These are phyloP conservation scores for Talaromyces adpressus DNA, from an alignment of 495 filamentous ascomycete species.

Conservation along the genomic window DNA sequence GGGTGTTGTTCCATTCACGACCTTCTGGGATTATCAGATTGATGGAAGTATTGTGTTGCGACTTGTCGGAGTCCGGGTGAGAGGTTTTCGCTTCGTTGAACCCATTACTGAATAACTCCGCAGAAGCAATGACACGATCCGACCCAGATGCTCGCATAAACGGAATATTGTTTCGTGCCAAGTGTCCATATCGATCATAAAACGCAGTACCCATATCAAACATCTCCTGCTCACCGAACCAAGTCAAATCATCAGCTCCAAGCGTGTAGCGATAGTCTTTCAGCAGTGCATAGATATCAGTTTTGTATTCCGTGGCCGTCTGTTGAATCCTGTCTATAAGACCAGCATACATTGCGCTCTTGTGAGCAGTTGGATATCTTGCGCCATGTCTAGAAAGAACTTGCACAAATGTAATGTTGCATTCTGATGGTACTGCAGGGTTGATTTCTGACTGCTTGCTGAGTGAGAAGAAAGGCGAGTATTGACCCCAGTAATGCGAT, in stretches of 20 bases:
- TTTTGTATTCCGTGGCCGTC: conserved; percentile 45
- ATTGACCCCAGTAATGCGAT: conserved; percentile 77
- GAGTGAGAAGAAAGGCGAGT: conserved; percentile 74
- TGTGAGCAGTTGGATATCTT: conserved; percentile 62
- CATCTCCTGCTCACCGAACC: conserved; percentile 67
- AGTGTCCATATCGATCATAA: conserved; percentile 58
- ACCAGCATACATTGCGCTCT: conserved; percentile 47
- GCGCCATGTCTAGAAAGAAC: conserved; percentile 80
- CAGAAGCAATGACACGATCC: conserved; percentile 66
- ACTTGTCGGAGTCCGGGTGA: conserved; percentile 27
- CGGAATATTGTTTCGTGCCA: conserved; percentile 47
- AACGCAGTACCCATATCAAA: conserved; percentile 66
- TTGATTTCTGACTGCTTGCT: conserved; percentile 48
- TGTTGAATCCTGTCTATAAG: conserved; percentile 55
- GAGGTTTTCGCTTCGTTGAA: conserved; percentile 51
- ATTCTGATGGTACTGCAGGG: conserved; percentile 48
- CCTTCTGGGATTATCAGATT: conserved; percentile 61
- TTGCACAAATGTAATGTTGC: conserved; percentile 70
- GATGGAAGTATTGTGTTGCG: conserved; percentile 40
- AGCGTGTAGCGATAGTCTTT: conserved; percentile 62
- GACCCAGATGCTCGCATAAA: conserved; percentile 69
- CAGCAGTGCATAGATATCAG: conserved; percentile 54
- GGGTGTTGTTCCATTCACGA: conserved; percentile 62
- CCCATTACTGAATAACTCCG: conserved; percentile 63
- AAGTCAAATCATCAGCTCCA: conserved; percentile 67